Base-by-base conservation (phyloP, 2,329 filamentous ascomycete species). In the Aspergillus sp. region DNA sequence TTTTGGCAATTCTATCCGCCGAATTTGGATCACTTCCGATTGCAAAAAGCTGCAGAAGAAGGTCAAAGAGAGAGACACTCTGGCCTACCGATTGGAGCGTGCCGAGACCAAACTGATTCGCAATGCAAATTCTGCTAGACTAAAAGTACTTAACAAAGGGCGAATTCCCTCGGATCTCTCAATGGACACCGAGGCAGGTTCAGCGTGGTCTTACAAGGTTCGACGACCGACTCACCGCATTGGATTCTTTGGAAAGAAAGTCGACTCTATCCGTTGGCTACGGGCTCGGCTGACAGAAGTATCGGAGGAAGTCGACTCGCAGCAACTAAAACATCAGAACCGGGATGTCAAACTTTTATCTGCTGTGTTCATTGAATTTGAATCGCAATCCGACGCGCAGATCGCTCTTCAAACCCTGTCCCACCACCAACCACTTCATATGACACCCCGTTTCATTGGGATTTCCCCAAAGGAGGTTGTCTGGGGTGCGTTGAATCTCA, bases 321-420 rank as follows among this genome's bases (percentile, higher is more conserved):
- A 80, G 9, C 88, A 93, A 60, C 73, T 73, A 34, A 74, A 77
- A 30, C 85, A 90, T 58, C 77, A 75, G 39, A 68, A 73, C 12
- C 79, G 85, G 32, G 76, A 86, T 13, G 81, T 75, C 37, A 79
- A 82, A 49, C 77, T 80, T 48, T 71, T 89, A 8, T 79, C 85
- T 8, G 85, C 88, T 13, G 87, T 91, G 7, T 98, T 98, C 54
- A 82, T 97, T 56, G 90, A 97, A 62, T 98, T 96, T 58, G 74
- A 78, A 35, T 83, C 79, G 1, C 88, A 95, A 60, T 78, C 85
- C 40, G 85, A 87, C 41, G 93, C 93, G 7, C 90, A 97, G 64
- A 79, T 83, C 36, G 91, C 91, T 7, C 86, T 83, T 58, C 93
- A 97, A 64, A 84, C 85, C 2, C 72, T 96, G 10, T 83, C 90